A percentile compares a stretch with the other conserved stretches of the same genome.
Conservation (phyloP, 805 yeast genomes). For the Candida chilensis region DNA sequence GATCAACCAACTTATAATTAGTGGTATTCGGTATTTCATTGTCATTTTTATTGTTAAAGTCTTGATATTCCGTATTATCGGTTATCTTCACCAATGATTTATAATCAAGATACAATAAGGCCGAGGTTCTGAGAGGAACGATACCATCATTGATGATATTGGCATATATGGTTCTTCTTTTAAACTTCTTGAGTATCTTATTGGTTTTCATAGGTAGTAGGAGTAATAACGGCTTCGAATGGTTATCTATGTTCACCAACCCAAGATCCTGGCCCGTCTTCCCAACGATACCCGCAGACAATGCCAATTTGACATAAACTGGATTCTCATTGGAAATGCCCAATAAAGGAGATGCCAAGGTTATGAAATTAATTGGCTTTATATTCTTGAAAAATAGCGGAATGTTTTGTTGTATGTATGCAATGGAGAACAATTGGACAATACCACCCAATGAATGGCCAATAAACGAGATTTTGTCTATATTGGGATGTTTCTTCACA, state of each 20-base stretch:
- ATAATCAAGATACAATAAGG: slow-evolving; percentile 82
- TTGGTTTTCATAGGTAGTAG: slow-evolving; percentile 74
- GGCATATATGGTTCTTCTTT: slow-evolving; percentile 76
- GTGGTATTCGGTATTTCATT: too few species aligned
- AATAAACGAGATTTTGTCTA: slow-evolving; percentile 69
- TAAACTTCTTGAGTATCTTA: slow-evolving; percentile 49
- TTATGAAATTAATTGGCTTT: slow-evolving; percentile 69
- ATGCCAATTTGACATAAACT: slow-evolving; percentile 69
- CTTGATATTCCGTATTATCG: too few species aligned
- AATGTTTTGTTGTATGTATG: slow-evolving; percentile 57
- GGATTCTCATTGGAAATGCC: slow-evolving; percentile 91
- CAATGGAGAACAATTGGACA: slow-evolving; percentile 85
- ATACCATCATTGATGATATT: slow-evolving; percentile 91
- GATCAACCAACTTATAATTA: too few species aligned
- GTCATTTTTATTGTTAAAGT: too few species aligned
- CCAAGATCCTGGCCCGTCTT: slow-evolving; percentile 88
- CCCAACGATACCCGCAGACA: slow-evolving; percentile 87
- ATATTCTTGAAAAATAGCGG: slow-evolving; percentile 63
- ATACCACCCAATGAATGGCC: slow-evolving; percentile 95
- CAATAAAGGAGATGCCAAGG: slow-evolving; percentile 81
- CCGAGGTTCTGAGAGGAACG: slow-evolving; percentile 88
- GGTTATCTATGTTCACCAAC: slow-evolving; percentile 35
- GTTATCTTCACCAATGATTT: slow-evolving; percentile 51
- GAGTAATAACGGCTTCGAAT: slow-evolving; percentile 57
- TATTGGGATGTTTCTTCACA: slow-evolving; percentile 31